Evolutionary conservation across 208 protist species (phyloP).

Genomic region (Leishmania aethiopica): DNA sequence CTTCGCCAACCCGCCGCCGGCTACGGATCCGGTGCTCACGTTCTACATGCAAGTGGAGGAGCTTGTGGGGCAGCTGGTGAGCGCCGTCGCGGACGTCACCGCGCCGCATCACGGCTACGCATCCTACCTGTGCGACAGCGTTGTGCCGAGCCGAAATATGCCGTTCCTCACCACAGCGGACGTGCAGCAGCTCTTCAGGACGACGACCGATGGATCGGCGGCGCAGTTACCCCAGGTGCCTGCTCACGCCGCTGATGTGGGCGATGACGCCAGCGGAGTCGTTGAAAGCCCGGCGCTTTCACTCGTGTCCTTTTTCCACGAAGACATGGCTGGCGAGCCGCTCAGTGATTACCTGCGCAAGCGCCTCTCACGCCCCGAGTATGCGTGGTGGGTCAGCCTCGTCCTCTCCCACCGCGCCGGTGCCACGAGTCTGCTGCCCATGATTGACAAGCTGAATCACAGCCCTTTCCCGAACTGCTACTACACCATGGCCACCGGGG

Average conservation of each 20-base stretch:
- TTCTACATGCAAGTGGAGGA: conserved; percentile 86
- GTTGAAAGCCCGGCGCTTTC: conserved; percentile 49
- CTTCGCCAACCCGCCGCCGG: conserved; percentile 61
- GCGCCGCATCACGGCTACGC: conserved; percentile 72
- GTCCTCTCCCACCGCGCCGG: conserved; percentile 75
- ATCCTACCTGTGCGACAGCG: conserved; percentile 70
- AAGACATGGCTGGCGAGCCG: conserved; percentile 54
- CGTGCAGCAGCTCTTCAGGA: conserved; percentile 32
- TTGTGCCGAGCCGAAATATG: conserved; percentile 70
- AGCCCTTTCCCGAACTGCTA: conserved; percentile 75
- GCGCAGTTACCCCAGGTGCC: not conserved
- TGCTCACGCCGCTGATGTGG: not conserved
- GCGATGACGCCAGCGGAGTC: not conserved
- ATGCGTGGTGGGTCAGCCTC: conserved; percentile 83
- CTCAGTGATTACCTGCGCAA: conserved; percentile 59
- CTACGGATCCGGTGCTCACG: conserved; percentile 49
- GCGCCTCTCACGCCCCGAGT: conserved; percentile 46
- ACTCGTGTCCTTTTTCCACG: conserved; percentile 72
- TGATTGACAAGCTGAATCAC: conserved; percentile 90
- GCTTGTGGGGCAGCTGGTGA: conserved; percentile 70
- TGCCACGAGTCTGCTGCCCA: conserved; percentile 61
- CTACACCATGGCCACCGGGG: conserved; percentile 76
- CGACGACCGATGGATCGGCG: not conserved
- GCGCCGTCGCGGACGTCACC: conserved; percentile 32
- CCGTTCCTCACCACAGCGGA: conserved; percentile 62